Evolutionary conservation across 1,139 yeast species (phyloP), one percentile per base, ranked within the genome.

Genomic region (Arxiozyma heterogenica): DNA sequence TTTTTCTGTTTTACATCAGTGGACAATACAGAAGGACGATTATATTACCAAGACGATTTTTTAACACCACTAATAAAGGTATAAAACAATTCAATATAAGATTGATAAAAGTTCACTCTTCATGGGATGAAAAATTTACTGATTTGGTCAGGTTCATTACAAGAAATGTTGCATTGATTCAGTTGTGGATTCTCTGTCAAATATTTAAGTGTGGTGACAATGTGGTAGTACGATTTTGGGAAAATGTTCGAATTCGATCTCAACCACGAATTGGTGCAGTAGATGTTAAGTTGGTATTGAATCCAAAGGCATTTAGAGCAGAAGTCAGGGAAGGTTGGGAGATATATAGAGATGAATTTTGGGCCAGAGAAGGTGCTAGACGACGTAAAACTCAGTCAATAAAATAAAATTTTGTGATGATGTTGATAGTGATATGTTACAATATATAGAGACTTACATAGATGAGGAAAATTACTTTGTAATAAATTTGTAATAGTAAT

Each of bases 251-350:
- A 21, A 55, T 71, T 42, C 64, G 74, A 53, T 68, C 49, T 2
- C 76, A 68, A 56, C 75, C 73, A 9, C 64, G 76, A 50, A 74
- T 75, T 11, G 49, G 49, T 20, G 42, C 49, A 18, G 38, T 75
- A 4, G 77, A 76, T 60, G 77, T 73, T 18, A 90, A 90, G 67
- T 69, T 93, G 17, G 86, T 88, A 2, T 73, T 93, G 54, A 85
- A 86, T 57, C 86, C 97, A 1, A 75, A 96, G 53, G 84, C 84
- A 1, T 93, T 91, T 69, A 81, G 82, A 57, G 82, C 93, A 0
- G 94, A 87, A 54, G 81, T 87, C 4, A 77, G 96, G 60, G 97
- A 91, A 67, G 94, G 91, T 15, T 93, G 98, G 98, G 98, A 93
- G 64, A 71, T 89, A 49, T 93, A 91, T 64, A 73, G 98, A 55